Base-by-base conservation (phyloP, 75 land plant species). In the Cunninghamia lanceolata region DNA sequence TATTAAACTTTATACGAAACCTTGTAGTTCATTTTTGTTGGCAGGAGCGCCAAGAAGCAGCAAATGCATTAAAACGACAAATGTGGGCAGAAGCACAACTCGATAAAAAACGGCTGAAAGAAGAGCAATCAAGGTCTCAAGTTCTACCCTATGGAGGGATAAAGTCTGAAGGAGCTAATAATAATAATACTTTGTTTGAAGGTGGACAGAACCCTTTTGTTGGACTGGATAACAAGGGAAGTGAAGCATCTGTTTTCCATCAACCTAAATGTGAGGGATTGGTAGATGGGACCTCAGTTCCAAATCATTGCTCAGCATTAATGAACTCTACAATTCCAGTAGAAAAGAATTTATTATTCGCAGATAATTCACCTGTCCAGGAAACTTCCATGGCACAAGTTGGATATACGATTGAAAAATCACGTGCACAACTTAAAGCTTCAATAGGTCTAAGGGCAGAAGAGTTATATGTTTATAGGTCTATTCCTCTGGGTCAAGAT, bases 71-170 rank as follows among this genome's bases (percentile, higher is more conserved):
- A 36, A 96, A 96, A 88, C 91, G 98, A 70, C 99, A 98, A 89
- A 94, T 98, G 96, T 98, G 96, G 99, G 94, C 96, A 79, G 99
- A 98, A 73, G 97, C 94, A 66, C 99, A 96, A 88, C 73, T 93
- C 25, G 99, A 98, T 83, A 96, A 94, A 87, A 88, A 93, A 75
- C 94, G 97, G 30, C 45, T 92, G 63, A 98, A 93, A 87, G 99
- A 98, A 86, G 99, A 98, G 88, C 88, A 66, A 80, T 84, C 86
- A 38, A 96, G 90, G 83, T 14, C 86, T n/a, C 93, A 93, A 42
- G 84, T 77, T 86, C 32, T 86, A 38, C 40, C 93, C 76, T 46
- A 66, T 81, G 81, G 56, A 9, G 90, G 78, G 14, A 45, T n/a
- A 82, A 93, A 90, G 85, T 30, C 84, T 88, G 96, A 93, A 85